Conservation (phyloP, 1,284 basidiomycete genomes). For the Heimioporus retisporus region DNA sequence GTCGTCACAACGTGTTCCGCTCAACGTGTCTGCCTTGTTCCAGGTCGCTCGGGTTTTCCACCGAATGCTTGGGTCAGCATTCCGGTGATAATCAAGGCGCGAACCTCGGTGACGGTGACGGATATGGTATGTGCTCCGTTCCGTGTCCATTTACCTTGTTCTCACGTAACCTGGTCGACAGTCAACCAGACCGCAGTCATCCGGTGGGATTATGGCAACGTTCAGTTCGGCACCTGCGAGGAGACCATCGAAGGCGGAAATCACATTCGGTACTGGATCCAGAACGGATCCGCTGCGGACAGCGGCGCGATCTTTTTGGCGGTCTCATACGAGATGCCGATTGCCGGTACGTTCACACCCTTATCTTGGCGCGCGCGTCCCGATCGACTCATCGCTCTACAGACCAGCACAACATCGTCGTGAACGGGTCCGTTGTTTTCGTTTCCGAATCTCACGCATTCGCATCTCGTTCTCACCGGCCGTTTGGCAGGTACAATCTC, state of each 20-base stretch:
- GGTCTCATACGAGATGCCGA: conserved; percentile 77
- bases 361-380: too few species aligned
- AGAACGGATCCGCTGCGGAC: conserved; percentile 72
- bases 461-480: not conserved
- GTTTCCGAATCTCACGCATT: not conserved
- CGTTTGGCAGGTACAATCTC: conserved; percentile 59
- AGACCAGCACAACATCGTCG: conserved; percentile 65
- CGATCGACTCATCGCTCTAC: not conserved
- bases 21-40: conserved; percentile 18
- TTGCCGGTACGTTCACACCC: conserved; percentile 54
- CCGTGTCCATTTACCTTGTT: not conserved
- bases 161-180: conserved; percentile 39
- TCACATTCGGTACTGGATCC: conserved; percentile 93
- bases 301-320: conserved; percentile 91
- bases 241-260: conserved; percentile 92
- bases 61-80: conserved; percentile 90
- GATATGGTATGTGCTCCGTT: conserved; percentile 60
- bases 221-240: conserved; percentile 80
- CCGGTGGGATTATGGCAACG: conserved; percentile 84
- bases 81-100: conserved; percentile 77
- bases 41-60: conserved; percentile 71
- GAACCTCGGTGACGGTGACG: conserved; percentile 89
- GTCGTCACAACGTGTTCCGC: not conserved
- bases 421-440: conserved; percentile 58
- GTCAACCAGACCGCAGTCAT: conserved; percentile 84